Evolutionary conservation across 345 rosid species (phyloP), one percentile per base, ranked within the genome.

Genomic region (Salix suchowensis): DNA sequence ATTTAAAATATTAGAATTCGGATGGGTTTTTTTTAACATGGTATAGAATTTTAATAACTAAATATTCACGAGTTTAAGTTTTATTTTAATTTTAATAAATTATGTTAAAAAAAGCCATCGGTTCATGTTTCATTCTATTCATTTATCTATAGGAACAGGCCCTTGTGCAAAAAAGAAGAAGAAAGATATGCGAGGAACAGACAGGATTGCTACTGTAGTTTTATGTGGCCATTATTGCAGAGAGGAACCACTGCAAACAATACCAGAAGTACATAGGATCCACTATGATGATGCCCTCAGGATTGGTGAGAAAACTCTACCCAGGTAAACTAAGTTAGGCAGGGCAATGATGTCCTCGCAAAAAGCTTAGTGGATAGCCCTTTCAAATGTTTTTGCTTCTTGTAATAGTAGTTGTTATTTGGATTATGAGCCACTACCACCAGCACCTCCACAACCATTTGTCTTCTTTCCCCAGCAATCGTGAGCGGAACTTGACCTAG

Each of bases 391-490:
- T 81, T 83, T 74, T 73, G 64, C 80, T 76, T 65, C 52, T 75
- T 78, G 61, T 65, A 79, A 80, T 71, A 82, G 71, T 68, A 40
- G 14, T 40, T 21, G 76, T 67, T 75, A n/a, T 76, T 80, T 71
- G 82, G 65, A 69, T 79, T 77, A 81, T 79, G 71, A 76, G 71
- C 83, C 95, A 89, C 87, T 88, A 91, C 60, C 83, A 89, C 76
- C 87, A 88, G 84, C 85, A 80, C 70, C 86, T 80, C 96, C 93
- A 91, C 91, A 86, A 85, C 60, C 70, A 58, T 80, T 84, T 88
- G 91, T 88, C 91, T 79, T 79, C 83, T 82, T 88, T 82, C 83
- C 80, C 78, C 73, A 68, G 65, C 54, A 72, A 67, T 72, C 77
- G 79, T 85, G 77, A 76, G 77, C 86, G 77, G 77, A 68, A 79